Base-by-base conservation (phyloP, 805 yeast species). In the Candida taoyuanica region DNA sequence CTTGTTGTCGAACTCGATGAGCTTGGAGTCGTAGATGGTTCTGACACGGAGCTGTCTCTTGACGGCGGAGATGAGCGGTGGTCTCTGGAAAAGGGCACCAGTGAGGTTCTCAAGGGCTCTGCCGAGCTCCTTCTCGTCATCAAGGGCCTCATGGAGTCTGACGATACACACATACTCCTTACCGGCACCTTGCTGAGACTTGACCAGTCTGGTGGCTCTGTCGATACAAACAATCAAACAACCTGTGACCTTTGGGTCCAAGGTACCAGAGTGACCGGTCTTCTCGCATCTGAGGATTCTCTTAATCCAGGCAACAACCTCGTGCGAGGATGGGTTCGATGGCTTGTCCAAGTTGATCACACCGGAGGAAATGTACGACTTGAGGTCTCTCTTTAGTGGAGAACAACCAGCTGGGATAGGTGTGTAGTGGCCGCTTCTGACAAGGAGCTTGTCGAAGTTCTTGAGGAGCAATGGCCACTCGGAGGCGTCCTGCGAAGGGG, bases 131-230 rank as follows among this genome's bases (percentile, higher is more conserved):
- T 87, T 87, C 59, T 85, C 93, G 53, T 88, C 96, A 52, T 85
- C 79, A 50, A 93, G 72, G 46, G 88, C 88, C 49, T 91, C 97
- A 65, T 93, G 98, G 56, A 93, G 74, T 73, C 98, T 81, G 42
- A 86, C 93, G 52, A 93, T 87, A 73, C 98, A 93, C 39, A 93
- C 98, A 70, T 93, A 93, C 80, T 93, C 98, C 66, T 93, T 93
- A 76, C 98, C 98, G 33, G 98, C 98, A 71, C 98, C 98, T 68
- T 93, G 98, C 71, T 93, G 98, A 39, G 96, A 86, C 68, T 93
- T 93, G 52, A 93, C 98, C 60, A 93, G 75, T 69, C 98, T 81
- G 40, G 98, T 93, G 43, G 98, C 98, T 64, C 96, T 81, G 68
- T 93, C 98, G 52, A 93, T 76, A 77, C 98, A 93, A 46, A 93